These are phyloP conservation scores for Sporodiniella umbellata DNA, from an alignment of 371 early-diverging fungal species.

Conservation along the genomic window DNA sequence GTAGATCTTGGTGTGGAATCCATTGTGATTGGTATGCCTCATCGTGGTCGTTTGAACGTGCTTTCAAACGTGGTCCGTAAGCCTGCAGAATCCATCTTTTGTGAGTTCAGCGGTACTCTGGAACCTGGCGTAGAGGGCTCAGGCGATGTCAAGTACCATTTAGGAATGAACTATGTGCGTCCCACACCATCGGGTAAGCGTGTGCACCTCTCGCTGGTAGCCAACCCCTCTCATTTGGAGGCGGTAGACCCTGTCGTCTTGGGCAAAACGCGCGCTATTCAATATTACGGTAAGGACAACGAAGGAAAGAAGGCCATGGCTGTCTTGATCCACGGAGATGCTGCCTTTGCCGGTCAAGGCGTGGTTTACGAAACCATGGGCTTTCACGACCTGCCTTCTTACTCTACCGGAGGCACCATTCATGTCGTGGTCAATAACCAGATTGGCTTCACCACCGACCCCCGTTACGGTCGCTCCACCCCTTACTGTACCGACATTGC, in stretches of 20 bases:
- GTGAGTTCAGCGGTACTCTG: conserved; percentile 84
- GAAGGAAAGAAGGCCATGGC: conserved; percentile 82
- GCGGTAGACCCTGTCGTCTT: conserved; percentile 96
- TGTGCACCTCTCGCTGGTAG: conserved; percentile 93
- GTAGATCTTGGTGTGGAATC: conserved; percentile 92
- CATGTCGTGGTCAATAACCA: conserved; percentile 99
- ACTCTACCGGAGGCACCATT: conserved; percentile 94
- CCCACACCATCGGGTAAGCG: conserved; percentile 95
- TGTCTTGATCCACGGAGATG: conserved; percentile 96
- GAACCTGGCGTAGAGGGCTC: conserved; percentile 89
- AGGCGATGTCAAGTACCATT: conserved; percentile 97
- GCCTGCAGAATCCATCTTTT: conserved; percentile 96
- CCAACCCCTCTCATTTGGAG: conserved; percentile 98
- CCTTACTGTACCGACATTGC: conserved; percentile 97
- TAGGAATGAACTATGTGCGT: conserved; percentile 95
- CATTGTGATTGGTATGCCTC: conserved; percentile 97
- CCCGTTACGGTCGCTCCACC: conserved; percentile 91
- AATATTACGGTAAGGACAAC: conserved; percentile 87
- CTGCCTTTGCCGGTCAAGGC: conserved; percentile 97
- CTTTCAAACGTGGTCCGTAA: conserved; percentile 96
- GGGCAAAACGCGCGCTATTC: conserved; percentile 94
- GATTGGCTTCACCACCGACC: conserved; percentile 97
- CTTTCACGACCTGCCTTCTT: conserved; percentile 90
- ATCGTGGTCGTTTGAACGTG: conserved; percentile 98
- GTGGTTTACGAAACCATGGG: conserved; percentile 96